Percentiles rank a stretch among this genome's conserved stretches.
These are phyloP conservation scores for Tuber calosporum DNA, from an alignment of 495 filamentous ascomycete species.

Conservation along the genomic window DNA sequence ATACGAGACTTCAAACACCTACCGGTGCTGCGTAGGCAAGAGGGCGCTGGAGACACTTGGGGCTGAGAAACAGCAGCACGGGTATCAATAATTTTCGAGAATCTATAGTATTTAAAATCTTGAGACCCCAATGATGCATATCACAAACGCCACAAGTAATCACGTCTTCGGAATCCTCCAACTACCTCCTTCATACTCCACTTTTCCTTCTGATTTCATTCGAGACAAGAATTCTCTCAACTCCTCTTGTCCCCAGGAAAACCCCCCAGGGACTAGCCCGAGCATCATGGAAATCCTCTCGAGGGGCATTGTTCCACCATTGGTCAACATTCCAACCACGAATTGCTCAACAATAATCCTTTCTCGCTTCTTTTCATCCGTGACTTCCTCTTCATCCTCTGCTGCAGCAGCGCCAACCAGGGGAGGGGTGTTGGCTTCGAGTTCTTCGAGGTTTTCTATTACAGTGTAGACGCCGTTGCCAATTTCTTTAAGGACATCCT, in stretches of 20 bases:
- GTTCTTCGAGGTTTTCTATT: constrained; percentile 55
- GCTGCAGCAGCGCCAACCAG: constrained; percentile 45
- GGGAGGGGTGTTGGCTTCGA: constrained; percentile 46
- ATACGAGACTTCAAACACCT: background rate
- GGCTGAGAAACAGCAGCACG: background rate
- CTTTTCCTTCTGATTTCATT: constrained; percentile 29
- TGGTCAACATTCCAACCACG: constrained; percentile 90
- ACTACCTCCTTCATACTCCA: constrained; percentile 28
- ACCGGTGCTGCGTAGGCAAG: background rate
- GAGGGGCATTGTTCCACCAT: constrained; percentile 71
- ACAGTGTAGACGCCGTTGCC: constrained; percentile 54
- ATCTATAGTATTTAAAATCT: background rate
- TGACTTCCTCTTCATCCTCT: constrained; percentile 52
- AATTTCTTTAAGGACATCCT: constrained; percentile 62
- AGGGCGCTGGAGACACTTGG: background rate
- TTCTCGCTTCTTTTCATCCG: constrained; percentile 68
- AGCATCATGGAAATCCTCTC: constrained; percentile 86
- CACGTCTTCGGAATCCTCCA: constrained; percentile 30
- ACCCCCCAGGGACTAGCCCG: constrained; percentile 78
- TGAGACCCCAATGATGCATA: background rate
- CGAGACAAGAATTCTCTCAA: constrained; percentile 61
- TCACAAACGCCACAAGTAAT: background rate
- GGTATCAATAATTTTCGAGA: background rate
- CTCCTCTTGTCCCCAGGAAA: constrained; percentile 68
- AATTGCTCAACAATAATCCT: constrained; percentile 82